A percentile compares a stretch with the other conserved stretches of the same genome.
These are phyloP conservation scores for Rhododendron molle DNA, from an alignment of 148 eudicot species.

Conservation along the genomic window DNA sequence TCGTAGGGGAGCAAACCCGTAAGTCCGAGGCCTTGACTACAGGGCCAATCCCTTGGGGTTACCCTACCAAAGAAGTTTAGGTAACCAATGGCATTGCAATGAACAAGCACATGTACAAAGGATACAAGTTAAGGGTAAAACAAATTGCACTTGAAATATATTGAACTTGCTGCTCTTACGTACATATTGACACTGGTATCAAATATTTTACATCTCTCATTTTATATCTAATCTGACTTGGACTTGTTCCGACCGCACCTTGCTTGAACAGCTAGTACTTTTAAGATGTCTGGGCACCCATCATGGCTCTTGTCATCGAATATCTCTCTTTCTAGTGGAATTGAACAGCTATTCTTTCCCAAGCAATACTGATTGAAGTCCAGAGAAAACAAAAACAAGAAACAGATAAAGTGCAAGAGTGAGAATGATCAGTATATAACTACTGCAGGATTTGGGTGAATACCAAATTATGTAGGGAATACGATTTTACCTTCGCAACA, in stretches of 20 bases:
- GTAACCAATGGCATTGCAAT: not conserved
- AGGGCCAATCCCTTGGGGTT: not conserved
- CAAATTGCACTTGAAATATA: not conserved
- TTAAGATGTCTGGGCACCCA: constrained; percentile 41
- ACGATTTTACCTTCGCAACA: constrained; percentile 38
- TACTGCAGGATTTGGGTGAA: not conserved
- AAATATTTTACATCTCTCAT: not conserved
- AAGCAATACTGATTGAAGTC: constrained; percentile 34
- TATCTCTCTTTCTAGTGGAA: constrained; percentile 43
- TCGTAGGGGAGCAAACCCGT: not conserved
- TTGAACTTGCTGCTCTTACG: not conserved
- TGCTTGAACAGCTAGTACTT: constrained; percentile 62
- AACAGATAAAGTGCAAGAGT: constrained; percentile 3
- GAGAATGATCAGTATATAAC: not conserved
- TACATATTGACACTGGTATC: not conserved
- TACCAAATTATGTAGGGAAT: not conserved
- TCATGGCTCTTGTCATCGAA: constrained; percentile 30
- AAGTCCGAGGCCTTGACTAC: not conserved
- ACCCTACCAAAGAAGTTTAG: not conserved
- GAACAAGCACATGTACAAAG: not conserved
- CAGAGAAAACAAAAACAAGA: not conserved
- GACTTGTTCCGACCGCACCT: constrained; percentile 28
- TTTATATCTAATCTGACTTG: not conserved
- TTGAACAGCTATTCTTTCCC: constrained; percentile 44
- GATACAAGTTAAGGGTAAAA: not conserved